Evolutionary conservation across 495 filamentous ascomycete genomes (phyloP).

Genomic region (Penicillium cinerascens): DNA sequence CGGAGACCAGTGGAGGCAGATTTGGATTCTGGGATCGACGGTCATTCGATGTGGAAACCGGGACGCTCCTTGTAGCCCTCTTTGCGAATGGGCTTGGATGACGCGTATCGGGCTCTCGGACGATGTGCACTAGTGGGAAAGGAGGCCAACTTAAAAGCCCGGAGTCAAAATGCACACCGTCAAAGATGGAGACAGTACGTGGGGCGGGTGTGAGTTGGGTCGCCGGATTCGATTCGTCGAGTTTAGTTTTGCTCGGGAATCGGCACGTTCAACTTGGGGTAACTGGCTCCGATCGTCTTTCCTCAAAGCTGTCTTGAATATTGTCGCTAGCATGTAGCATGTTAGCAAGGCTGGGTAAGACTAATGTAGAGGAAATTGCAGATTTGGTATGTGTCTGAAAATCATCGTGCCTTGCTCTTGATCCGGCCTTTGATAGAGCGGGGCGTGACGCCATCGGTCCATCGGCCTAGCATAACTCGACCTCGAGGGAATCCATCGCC

Average conservation of each 20-base stretch:
- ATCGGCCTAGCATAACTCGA: not conserved
- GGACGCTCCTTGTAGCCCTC: not conserved
- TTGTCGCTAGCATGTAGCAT: not conserved
- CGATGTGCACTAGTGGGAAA: not conserved
- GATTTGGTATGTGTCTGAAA: not conserved
- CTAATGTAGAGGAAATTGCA: not conserved
- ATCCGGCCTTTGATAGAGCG: not conserved
- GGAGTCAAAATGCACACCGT: not conserved
- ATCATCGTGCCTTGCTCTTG: not conserved
- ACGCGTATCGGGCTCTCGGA: not conserved
- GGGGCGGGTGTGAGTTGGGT: not conserved
- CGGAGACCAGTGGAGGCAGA: not conserved
- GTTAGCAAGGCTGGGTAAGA: not conserved
- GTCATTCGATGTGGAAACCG: not conserved
- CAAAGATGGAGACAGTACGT: not conserved
- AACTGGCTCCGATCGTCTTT: not conserved
- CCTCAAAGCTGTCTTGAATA: not conserved
- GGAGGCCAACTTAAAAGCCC: not conserved
- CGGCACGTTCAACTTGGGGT: slow-evolving; percentile 1
- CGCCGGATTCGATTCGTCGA: not conserved
- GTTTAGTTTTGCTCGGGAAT: slow-evolving; percentile 7
- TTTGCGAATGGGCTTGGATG: not conserved
- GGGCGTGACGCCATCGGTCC: not conserved
- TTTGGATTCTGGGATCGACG: not conserved
- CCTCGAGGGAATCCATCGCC: not conserved